Evolutionary conservation across 345 rosid species (phyloP).

Genomic region (Lepidium didymum): DNA sequence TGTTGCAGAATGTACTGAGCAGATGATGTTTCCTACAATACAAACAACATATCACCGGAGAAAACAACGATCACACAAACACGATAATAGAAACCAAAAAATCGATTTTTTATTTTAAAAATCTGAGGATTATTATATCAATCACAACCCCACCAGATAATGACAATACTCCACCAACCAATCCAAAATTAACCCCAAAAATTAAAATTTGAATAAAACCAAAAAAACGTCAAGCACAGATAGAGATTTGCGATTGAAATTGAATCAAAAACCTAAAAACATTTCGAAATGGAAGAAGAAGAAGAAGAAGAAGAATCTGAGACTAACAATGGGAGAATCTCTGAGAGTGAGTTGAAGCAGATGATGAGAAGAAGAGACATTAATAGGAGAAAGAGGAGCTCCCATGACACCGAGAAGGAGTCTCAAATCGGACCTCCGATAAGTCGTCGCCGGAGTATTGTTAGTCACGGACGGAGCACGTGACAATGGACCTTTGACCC

Average conservation of each 20-base stretch:
- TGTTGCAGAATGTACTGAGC: slow-evolving; percentile 93
- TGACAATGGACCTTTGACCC: slow-evolving; percentile 41
- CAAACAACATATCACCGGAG: slow-evolving; percentile 6
- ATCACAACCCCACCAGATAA: slow-evolving; percentile 10
- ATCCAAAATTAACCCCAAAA: neutral
- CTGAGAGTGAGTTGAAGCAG: slow-evolving; percentile 66
- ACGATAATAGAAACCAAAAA: neutral
- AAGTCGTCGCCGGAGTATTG: slow-evolving; percentile 8
- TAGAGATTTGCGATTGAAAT: neutral
- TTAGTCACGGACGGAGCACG: slow-evolving; percentile 40
- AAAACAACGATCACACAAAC: neutral
- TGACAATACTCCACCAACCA: slow-evolving; percentile 21
- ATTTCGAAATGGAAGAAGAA: neutral
- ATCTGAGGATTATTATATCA: neutral
- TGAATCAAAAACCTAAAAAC: neutral
- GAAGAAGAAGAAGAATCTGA: neutral
- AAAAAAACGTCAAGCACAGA: neutral
- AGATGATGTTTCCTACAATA: slow-evolving; percentile 67
- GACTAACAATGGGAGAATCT: slow-evolving; percentile 77
- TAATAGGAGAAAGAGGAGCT: slow-evolving; percentile 87
- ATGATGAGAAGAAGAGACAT: slow-evolving; percentile 51
- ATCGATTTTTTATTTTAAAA: neutral
- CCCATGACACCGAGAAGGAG: slow-evolving; percentile 79
- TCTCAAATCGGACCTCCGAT: slow-evolving; percentile 74
- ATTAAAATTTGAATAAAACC: neutral